These are phyloP conservation scores for Xanthoceras sorbifolium DNA, from an alignment of 345 rosid genomes.

Conservation along the genomic window DNA sequence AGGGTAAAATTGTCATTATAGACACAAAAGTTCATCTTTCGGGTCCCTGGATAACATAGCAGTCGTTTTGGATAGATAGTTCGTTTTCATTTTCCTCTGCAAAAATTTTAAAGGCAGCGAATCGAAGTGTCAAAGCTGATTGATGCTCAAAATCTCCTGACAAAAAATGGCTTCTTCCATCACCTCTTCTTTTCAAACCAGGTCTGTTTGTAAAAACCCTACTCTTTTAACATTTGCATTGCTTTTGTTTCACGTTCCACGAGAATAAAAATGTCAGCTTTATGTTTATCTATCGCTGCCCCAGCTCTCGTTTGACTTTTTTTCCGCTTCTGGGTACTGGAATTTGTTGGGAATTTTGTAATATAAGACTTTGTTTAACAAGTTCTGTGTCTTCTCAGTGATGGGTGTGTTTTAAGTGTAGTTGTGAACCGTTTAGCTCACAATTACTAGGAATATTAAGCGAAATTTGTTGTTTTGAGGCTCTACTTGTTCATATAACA, in stretches of 20 bases:
- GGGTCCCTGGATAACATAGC: conserved; percentile 5
- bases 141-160: conserved; percentile 34
- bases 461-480: neutral
- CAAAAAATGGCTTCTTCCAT: conserved; percentile 66
- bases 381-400: neutral
- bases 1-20: neutral
- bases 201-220: conserved; percentile 36
- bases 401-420: neutral
- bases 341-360: neutral
- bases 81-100: neutral
- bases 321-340: neutral
- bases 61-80: neutral
- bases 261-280: neutral
- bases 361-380: neutral
- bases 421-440: neutral
- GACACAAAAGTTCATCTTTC: neutral
- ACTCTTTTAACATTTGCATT: neutral
- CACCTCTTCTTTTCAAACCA: conserved; percentile 57
- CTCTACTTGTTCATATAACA: neutral
- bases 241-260: neutral
- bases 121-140: neutral
- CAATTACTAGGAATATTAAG: neutral
- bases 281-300: conserved; percentile 5
- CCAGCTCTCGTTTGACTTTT: neutral
- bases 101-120: neutral